Conservation (phyloP, 2,329 filamentous ascomycete genomes). For the Trichophyton equinum region DNA sequence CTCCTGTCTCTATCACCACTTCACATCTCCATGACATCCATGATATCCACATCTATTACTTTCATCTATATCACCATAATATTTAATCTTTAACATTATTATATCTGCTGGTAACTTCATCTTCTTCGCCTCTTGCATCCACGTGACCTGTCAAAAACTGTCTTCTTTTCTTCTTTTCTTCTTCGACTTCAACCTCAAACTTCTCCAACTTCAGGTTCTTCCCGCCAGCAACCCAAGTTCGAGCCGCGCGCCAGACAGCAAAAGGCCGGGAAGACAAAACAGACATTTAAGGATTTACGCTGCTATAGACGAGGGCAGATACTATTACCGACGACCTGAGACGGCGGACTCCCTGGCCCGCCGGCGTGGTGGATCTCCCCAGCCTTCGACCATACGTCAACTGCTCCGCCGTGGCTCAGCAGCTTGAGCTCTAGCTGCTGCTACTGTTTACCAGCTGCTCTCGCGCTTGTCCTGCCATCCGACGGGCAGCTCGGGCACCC, state of each 20-base stretch:
- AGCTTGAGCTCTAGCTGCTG: too few relatives aligned
- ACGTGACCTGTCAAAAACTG: neutral
- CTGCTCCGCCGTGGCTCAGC: neutral
- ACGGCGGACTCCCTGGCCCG: too few relatives aligned
- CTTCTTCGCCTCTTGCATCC: neutral
- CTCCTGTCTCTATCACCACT: too few relatives aligned
- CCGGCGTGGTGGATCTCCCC: neutral
- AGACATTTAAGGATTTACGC: too few relatives aligned
- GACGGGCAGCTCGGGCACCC: too few relatives aligned
- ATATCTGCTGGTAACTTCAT: neutral
- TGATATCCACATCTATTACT: neutral
- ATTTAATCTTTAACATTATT: neutral
- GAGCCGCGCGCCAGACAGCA: too few relatives aligned
- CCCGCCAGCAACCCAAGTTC: neutral
- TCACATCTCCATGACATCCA: neutral
- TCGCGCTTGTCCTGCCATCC: too few relatives aligned
- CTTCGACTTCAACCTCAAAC: constrained; percentile 11
- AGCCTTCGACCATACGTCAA: neutral
- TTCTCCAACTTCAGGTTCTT: constrained; percentile 12
- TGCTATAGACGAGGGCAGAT: too few relatives aligned
- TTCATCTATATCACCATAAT: neutral
- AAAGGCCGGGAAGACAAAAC: too few relatives aligned
- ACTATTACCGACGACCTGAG: too few relatives aligned
- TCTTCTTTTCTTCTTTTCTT: neutral
- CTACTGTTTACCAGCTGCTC: too few relatives aligned